Evolutionary conservation across 768 basidiomycete genomes (phyloP), one percentile per base, ranked within the genome.

Genomic region (Leccinum broughii): DNA sequence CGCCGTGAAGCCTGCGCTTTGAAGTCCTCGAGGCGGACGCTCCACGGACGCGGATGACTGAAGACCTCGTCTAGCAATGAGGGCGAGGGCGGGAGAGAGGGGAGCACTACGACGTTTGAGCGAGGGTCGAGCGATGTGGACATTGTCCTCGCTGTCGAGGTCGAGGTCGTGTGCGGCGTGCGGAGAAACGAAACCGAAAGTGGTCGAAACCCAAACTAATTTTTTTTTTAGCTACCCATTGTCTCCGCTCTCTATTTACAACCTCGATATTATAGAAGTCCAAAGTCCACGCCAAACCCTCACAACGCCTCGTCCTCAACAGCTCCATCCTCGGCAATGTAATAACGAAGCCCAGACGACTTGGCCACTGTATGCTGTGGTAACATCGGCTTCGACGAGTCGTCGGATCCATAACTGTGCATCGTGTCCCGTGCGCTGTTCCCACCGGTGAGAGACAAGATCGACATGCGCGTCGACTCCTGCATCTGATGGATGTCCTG

Each of bases 401-500:
- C 89, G 60, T 87, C 87, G 26, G 82, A 79, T 55, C 59, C 77
- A 41, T 78, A 77, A 67, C 79, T 78, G 68, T 82, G 83, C 69
- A 83, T 70, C 11, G 78, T 81, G 63, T 77, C 82, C 49, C 81
- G 79, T 49, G 78, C 75, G 65, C 81, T 84, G 60, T 76, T 73
- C 41, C 75, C 76, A 41, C 76, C 76, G 20, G 52, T 4, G 22
- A 86, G 73, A 20, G 84, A 83, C 63, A 88, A 73, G 56, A 90
- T 80, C 15, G 88, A 90, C 61, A 82, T 78, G 46, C 86, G 83
- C 22, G 88, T 88, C 6, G 85, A 85, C 67, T 90, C 87, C 59
- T 87, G 83, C 89, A 92, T 90, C 68, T 89, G 85, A 69, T 88
- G 69, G 55, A 93, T 83, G 69, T 89, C 90, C 75, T 90, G 87